Evolutionary conservation across 768 basidiomycete genomes (phyloP), one percentile per base, ranked within the genome.

Genomic region (Hericium erinaceus): DNA sequence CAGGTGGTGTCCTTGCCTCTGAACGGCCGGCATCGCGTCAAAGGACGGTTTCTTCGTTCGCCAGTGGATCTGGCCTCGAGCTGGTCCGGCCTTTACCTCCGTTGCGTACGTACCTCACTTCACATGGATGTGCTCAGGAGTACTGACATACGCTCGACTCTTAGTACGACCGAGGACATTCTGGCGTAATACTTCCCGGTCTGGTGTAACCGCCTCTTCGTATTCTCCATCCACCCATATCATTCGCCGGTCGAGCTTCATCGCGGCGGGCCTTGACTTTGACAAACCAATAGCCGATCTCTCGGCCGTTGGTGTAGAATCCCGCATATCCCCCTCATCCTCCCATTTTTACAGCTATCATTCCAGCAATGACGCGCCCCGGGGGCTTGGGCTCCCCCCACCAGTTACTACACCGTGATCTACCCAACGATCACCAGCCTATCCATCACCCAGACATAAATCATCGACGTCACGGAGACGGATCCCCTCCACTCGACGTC

Each of bases 151-250:
- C 28, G 28, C 28, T 37, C 41, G 13, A 38, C 13, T 37, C 37
- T 9, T 60, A 90, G 88, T 89, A 39, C 85, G 89, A n/a, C 88
- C 89, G 0, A 87, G 81, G 7, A 86, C 89, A 0, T 89, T 91
- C 67, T 91, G 89, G 89, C 77, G 86, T 37, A 83, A 82, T 61
- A 88, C 85, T 1, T 77, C 72, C 33, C 80, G 83, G 13, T 87
- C 86, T 18, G 89, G 87, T 15, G 85, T 90, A 1, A 77, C 85
- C 49, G 79, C 76, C 4, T 79, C 85, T 6, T 83, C 80, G 0
- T 89, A 87, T 66, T 87, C 89, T 6, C 88, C 88, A 0, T 79
- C 86, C 0, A 80, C 80, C 0, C 82, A 87, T 66, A 80, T 87
- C 57, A 77, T 90, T 50, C 85, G 89, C 40, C 82, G 88, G 5